phyloP scores from a whole-genome alignment of 2,329 filamentous ascomycete genomes.

The Apiospora arundinis region DNA sequence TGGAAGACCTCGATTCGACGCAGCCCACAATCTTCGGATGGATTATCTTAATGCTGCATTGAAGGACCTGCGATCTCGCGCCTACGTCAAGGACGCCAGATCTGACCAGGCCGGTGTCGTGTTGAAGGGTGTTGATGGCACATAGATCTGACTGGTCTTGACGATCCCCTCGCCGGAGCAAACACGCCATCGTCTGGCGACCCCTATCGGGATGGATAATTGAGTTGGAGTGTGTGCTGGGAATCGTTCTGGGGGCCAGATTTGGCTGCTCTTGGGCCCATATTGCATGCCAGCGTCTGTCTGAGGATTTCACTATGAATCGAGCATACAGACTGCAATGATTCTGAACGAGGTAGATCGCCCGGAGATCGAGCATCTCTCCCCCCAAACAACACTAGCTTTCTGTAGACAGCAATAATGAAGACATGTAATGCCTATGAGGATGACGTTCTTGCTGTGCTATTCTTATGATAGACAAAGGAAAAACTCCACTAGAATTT shows the following conservation, averaged over 20 bases:
- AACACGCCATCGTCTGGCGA: background rate
- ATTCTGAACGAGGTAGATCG: background rate
- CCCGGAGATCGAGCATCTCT: too few relatives aligned
- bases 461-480: too few relatives aligned
- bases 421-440: background rate
- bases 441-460: too few relatives aligned
- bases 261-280: background rate
- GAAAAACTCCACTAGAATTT: too few relatives aligned
- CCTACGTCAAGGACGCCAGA: background rate
- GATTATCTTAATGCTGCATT: background rate
- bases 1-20: constrained; percentile 1
- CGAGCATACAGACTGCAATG: background rate
- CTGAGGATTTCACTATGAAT: background rate
- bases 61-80: background rate
- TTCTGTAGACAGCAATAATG: background rate
- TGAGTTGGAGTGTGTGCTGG: background rate
- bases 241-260: background rate
- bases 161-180: background rate
- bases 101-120: background rate
- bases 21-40: background rate
- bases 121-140: background rate
- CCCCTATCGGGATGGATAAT: background rate
- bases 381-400: too few relatives aligned
- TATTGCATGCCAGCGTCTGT: background rate
- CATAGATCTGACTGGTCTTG: background rate